A percentile compares a stretch with the other conserved stretches of the same genome.
phyloP scores from a whole-genome alignment of 495 filamentous ascomycete genomes.

The Choiromyces venosus region DNA sequence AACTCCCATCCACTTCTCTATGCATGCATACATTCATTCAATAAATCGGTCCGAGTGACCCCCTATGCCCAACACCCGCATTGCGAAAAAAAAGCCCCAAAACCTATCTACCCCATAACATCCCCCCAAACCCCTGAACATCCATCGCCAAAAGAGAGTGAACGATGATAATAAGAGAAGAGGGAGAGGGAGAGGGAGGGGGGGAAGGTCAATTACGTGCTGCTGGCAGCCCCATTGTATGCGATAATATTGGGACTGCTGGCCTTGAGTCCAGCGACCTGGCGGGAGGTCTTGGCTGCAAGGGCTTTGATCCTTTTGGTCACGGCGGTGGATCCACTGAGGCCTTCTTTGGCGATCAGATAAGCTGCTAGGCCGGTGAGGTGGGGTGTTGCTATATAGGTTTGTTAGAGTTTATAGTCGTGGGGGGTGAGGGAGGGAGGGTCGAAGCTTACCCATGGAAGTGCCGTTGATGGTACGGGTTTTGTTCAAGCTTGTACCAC shows the following conservation, averaged over 20 bases:
- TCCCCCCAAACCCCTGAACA: not conserved
- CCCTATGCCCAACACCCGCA: not conserved
- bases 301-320: constrained; percentile 42
- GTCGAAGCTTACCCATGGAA: constrained; percentile 41
- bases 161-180: too few species aligned
- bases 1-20: not conserved
- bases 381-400: constrained; percentile 50
- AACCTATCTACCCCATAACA: not conserved
- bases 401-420: constrained; percentile 4
- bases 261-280: constrained; percentile 23
- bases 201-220: not conserved
- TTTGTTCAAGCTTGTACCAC: not conserved
- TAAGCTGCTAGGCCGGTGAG: constrained; percentile 56
- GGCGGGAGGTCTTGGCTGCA: constrained; percentile 31
- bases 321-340: constrained; percentile 38
- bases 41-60: not conserved
- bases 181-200: not conserved
- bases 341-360: constrained; percentile 47
- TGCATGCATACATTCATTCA: not conserved
- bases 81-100: not conserved
- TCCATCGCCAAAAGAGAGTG: not conserved
- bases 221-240: constrained; percentile 35
- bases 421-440: not conserved
- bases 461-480: constrained; percentile 46
- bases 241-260: constrained; percentile 39